phyloP scores from a whole-genome alignment of 306 rosid species.

The Macrotyloma uniflorum region DNA sequence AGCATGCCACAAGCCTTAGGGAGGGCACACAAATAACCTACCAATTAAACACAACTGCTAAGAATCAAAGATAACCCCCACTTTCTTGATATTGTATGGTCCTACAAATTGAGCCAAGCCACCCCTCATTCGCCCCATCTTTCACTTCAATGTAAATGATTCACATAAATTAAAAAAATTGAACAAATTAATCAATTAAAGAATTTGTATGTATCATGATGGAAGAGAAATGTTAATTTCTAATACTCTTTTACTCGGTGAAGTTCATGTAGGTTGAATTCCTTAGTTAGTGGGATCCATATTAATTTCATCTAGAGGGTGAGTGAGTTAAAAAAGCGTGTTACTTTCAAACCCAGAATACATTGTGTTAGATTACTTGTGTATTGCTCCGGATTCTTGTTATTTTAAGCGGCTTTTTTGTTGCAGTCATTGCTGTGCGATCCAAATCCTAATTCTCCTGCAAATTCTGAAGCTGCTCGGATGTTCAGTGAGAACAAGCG shows the following conservation, averaged over 20 bases:
- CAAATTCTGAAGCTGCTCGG: slow-evolving; percentile 96
- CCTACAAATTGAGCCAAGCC: background rate
- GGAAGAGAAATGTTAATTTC: background rate
- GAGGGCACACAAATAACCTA: background rate
- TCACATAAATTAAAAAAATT: background rate
- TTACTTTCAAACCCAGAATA: background rate
- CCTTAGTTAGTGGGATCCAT: background rate
- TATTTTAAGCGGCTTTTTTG: slow-evolving; percentile 28
- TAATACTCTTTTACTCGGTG: background rate
- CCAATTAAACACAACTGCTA: background rate
- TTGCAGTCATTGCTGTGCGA: slow-evolving; percentile 97
- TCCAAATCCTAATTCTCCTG: slow-evolving; percentile 98
- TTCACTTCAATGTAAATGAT: background rate
- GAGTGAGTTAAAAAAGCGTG: background rate
- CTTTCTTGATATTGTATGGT: background rate
- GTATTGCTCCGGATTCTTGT: slow-evolving; percentile 16
- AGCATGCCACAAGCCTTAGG: background rate
- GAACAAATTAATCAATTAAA: background rate
- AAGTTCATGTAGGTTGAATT: background rate
- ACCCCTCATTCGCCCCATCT: background rate
- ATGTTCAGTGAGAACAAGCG: slow-evolving; percentile 98
- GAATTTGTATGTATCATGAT: background rate
- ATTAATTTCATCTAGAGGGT: background rate
- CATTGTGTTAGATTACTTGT: background rate
- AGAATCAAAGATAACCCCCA: background rate